Evolutionary conservation across 2,329 filamentous ascomycete species (phyloP).

Genomic region (Chalara sp.): DNA sequence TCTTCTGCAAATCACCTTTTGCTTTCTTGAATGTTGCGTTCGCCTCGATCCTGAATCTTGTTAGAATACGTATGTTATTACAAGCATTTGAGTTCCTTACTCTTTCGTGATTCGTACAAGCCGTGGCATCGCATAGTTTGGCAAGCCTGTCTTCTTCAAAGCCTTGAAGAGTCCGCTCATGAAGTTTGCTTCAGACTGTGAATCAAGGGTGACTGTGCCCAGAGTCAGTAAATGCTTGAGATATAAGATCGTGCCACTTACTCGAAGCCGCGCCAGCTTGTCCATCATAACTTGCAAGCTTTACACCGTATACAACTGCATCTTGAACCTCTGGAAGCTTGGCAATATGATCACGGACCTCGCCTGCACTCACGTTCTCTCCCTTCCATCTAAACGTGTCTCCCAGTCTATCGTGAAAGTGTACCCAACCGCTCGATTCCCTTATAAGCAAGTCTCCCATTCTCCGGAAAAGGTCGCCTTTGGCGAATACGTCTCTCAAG

Average conservation of each 20-base stretch:
- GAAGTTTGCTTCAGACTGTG: conserved; percentile 27
- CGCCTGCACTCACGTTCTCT: conserved; percentile 39
- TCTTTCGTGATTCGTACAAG: conserved; percentile 39
- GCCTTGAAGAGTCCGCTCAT: conserved; percentile 30
- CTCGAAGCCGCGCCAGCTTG: conserved; percentile 36
- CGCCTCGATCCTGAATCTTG: conserved; percentile 28
- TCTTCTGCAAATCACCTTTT: conserved; percentile 36
- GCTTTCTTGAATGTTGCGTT: conserved; percentile 44
- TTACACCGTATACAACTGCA: conserved; percentile 37
- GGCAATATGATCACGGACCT: conserved; percentile 37
- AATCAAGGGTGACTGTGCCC: conserved; percentile 32
- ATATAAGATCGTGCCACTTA: too few species aligned
- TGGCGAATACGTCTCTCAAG: conserved; percentile 35
- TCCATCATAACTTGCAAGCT: conserved; percentile 38
- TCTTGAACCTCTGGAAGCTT: conserved; percentile 33
- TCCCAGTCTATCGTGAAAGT: conserved; percentile 41
- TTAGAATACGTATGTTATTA: conserved; percentile 1
- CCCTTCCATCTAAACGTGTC: conserved; percentile 49
- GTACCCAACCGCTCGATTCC: conserved; percentile 35
- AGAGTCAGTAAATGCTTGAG: too few species aligned
- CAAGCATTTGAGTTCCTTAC: conserved; percentile 21
- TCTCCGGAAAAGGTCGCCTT: conserved; percentile 38
- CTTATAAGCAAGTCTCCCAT: conserved; percentile 38
- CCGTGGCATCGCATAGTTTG: conserved; percentile 38
- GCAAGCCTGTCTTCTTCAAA: conserved; percentile 37